Percentiles rank a stretch among this genome's conserved stretches.
phyloP scores from a whole-genome alignment of 2,329 filamentous ascomycete genomes.

The Allantophomopsis cytisporea region DNA sequence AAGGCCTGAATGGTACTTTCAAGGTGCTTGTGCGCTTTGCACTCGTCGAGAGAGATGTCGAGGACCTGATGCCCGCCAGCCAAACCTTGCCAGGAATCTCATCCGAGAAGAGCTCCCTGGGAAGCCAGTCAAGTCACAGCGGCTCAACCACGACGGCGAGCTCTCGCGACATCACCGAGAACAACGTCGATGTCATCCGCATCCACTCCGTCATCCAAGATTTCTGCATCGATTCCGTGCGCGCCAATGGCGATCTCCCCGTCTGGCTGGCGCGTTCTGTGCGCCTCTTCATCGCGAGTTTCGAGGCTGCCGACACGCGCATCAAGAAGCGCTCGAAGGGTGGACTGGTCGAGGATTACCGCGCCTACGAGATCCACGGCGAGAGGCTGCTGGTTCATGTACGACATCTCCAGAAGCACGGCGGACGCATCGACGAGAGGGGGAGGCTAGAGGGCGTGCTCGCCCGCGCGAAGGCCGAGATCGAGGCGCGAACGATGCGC shows the following conservation, averaged over 20 bases:
- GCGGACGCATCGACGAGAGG: constrained; percentile 16
- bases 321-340: constrained; percentile 26
- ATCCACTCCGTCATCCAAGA: constrained; percentile 37
- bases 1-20: constrained; percentile 28
- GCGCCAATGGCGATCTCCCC: constrained; percentile 21
- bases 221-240: constrained; percentile 34
- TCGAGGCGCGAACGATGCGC: constrained; percentile 27
- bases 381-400: constrained; percentile 29
- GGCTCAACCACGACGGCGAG: constrained; percentile 14
- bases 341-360: constrained; percentile 37
- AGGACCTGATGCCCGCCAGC: constrained; percentile 8
- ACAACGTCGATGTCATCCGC: constrained; percentile 33
- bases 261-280: constrained; percentile 36
- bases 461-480: constrained; percentile 23
- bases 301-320: constrained; percentile 28
- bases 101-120: constrained; percentile 10
- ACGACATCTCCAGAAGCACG: constrained; percentile 20
- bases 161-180: constrained; percentile 27
- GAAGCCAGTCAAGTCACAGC: constrained; percentile 12
- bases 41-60: constrained; percentile 35
- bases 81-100: constrained; percentile 10
- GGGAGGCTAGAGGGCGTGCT: constrained; percentile 25
- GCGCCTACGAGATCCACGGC: constrained; percentile 36
- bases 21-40: constrained; percentile 36
- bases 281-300: constrained; percentile 33